Conservation (phyloP, 2,329 filamentous ascomycete species). For the Colletotrichum endophyticum region DNA sequence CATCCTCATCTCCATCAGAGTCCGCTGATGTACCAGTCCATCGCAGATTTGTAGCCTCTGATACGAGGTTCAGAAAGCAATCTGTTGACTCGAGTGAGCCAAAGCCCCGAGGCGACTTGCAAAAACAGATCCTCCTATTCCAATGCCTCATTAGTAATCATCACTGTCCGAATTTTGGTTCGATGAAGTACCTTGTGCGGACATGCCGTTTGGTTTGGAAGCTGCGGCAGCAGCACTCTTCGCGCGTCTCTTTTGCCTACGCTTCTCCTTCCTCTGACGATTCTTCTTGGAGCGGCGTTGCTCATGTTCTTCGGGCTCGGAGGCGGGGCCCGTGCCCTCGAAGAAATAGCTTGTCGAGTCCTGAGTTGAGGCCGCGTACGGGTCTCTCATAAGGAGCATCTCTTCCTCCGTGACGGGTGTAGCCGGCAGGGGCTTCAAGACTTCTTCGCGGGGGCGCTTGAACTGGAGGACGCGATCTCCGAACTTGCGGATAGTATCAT, state of each 20-base stretch:
- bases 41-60: background rate
- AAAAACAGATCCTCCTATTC: background rate
- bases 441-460: background rate
- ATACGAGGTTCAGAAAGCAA: background rate
- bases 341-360: background rate
- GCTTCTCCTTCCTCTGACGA: background rate
- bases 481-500: background rate
- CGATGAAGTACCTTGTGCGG: background rate
- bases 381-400: background rate
- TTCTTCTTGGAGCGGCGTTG: background rate
- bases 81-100: background rate
- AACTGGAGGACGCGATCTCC: background rate
- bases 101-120: background rate
- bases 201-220: background rate
- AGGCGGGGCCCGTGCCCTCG: background rate
- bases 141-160: background rate
- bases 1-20: fast-evolving
- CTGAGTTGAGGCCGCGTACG: background rate
- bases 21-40: background rate
- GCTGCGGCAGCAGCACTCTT: background rate
- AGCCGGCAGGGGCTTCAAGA: background rate
- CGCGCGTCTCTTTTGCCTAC: background rate
- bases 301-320: background rate
- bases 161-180: background rate
- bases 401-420: background rate